Evolutionary conservation across 1,284 basidiomycete genomes (phyloP), one percentile per base, ranked within the genome.

Genomic region (Ceratobasidium sp.): DNA sequence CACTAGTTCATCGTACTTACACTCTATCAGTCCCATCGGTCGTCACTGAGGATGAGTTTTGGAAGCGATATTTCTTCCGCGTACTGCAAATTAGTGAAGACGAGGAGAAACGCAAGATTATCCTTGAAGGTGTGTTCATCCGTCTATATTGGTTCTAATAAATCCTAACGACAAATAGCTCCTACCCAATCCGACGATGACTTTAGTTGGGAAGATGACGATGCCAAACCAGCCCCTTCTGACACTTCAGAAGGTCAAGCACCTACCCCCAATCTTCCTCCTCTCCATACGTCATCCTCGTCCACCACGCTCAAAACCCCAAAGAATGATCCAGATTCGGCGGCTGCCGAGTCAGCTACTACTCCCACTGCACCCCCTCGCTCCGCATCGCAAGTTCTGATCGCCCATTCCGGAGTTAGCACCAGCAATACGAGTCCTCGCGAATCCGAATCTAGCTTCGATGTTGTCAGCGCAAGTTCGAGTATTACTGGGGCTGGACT

Each of bases 21-120:
- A n/a, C 39, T 61, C 4, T 3, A 27, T 7, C 78, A 96, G 95
- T 95, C 0, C 93, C 94, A 2, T 86, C 87, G 24, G 84, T 85
- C 73, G 83, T 97, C 78, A 84, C 87, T 1, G 86, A 88, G 69
- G 87, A 90, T 58, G 85, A 86, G 49, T 98, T 98, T 83, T 98
- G 96, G 96, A 88, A 88, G 63, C 86, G 95, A 16, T 98, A 95
- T 83, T 95, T 96, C 83, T 98, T 96, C 88, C 89, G 95, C 46
- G 89, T 90, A 43, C 85, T 92, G 80, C 93, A 95, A 82, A 96
- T 98, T 76, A 89, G 92, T 76, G 83, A 85, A 34, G 94, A 96
- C 78, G 94, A 95, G 80, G 88, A 88, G 79, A 90, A 90, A 78
- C 88, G 96, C 75, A 94, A 93, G 82, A 87, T 88, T 34, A 82